Base-by-base conservation (phyloP, 495 filamentous ascomycete genomes). In the Podospora australis region DNA sequence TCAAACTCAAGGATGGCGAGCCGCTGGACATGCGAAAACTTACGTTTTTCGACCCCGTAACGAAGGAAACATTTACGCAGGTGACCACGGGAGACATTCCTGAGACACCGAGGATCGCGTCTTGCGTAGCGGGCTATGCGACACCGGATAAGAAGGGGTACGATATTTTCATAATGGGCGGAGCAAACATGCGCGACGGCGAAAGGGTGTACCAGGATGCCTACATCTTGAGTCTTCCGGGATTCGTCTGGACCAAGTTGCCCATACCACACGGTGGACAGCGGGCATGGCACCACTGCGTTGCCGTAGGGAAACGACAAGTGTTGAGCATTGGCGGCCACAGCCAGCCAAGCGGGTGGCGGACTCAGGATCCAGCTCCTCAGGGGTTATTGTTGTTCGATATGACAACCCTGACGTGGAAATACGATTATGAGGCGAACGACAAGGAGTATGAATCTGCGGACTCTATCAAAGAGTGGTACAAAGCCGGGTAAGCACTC, bases 181-280 rank as follows among this genome's bases (percentile, higher is more conserved):
- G 6, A 6, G 26, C 26, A 13, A 30, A 30, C 26, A 30, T n/a
- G n/a, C n/a, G n/a, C 6, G 26, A 13, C 26, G 13, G 6, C 26
- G 13, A 30, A 30, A 6, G 6, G 6, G 26, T 30, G 26, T 40
- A 21, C 10, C 17, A 23, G 4, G 16, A 20, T 20, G 21, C 17
- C n/a, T 43, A 24, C 11, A 43, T 43, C n/a, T 23, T 43, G 21
- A 43, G 40, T 23, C 23, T 43, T 2, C 40, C 40, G 10, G 40
- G 40, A n/a, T 43, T 43, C 13, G 21, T 43, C n/a, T 43, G 40
- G 40, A 43, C 40, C 13, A 24, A 28, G 23, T 21, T 24, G 2
- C 40, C 40, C 6, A 23, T 26, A 11, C 9, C 17, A 11, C 40
- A 21, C 23, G 7, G 13, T 23, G 19, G 17, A 17, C 21, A 13